Evolutionary conservation across 208 protist species (phyloP).

Genomic region (Crithidia thermophila): DNA sequence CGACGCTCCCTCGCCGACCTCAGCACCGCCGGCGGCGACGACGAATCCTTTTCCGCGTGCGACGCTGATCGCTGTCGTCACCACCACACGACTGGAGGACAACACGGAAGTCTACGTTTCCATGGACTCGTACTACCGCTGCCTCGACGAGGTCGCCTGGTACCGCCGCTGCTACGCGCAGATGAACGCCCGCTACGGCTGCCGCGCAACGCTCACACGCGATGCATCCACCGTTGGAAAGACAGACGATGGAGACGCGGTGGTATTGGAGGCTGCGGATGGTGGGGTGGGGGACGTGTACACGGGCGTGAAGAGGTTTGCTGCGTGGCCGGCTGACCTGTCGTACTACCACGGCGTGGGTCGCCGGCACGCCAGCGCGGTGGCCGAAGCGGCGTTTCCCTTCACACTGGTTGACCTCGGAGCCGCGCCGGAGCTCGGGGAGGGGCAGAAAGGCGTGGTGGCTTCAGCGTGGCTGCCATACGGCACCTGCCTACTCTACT

Average conservation of each 20-base stretch:
- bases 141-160: constrained; percentile 78
- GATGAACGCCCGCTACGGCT: constrained; percentile 17
- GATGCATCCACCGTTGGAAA: neutral
- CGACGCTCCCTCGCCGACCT: neutral
- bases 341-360: constrained; percentile 83
- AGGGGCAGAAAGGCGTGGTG: constrained; percentile 61
- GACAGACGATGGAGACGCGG: too few relatives aligned
- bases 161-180: constrained; percentile 55
- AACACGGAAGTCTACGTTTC: constrained; percentile 59
- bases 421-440: constrained; percentile 59
- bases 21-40: neutral
- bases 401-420: constrained; percentile 74
- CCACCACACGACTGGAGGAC: constrained; percentile 57
- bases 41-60: constrained; percentile 40
- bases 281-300: constrained; percentile 29
- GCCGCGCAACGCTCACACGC: too few relatives aligned
- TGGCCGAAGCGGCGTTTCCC: constrained; percentile 65
- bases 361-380: constrained; percentile 41
- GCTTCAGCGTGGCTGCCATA: constrained; percentile 70
- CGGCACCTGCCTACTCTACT: constrained; percentile 82
- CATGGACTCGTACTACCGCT: constrained; percentile 82
- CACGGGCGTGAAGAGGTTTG: constrained; percentile 56
- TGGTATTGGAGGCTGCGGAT: too few relatives aligned
- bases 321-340: constrained; percentile 56
- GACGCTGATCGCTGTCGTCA: constrained; percentile 69